Evolutionary conservation across 257 asterid species (phyloP).

Genomic region (Przewalskia tangutica): DNA sequence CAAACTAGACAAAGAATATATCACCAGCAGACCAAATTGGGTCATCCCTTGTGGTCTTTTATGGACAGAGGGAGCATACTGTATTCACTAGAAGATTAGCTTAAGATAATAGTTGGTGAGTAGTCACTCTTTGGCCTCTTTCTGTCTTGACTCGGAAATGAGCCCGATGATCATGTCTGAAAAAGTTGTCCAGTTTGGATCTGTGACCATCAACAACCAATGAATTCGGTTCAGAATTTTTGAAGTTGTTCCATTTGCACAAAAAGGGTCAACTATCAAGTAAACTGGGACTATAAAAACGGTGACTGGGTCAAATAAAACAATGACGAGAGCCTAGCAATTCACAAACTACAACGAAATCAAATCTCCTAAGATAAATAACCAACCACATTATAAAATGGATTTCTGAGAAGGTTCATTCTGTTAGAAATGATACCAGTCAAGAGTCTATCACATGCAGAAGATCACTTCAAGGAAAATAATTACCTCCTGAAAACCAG

Average conservation of each 20-base stretch:
- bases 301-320: background rate
- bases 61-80: background rate
- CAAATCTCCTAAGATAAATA: background rate
- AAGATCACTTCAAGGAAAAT: background rate
- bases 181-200: background rate
- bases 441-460: background rate
- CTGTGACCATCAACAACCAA: background rate
- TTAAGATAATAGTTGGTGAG: background rate
- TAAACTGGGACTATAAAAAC: background rate
- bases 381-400: background rate
- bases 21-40: background rate
- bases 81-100: background rate
- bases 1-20: background rate
- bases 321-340: background rate
- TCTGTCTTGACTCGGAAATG: background rate
- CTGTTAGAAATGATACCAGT: background rate
- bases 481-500: conserved; percentile 55
- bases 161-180: background rate
- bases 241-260: background rate
- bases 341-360: background rate
- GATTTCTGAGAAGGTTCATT: background rate
- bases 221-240: background rate
- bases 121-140: background rate
- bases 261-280: background rate
- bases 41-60: background rate